Percentiles rank a stretch among this genome's conserved stretches.
phyloP scores from a whole-genome alignment of 1,139 yeast species.

The Nakaseomyces uthaithaninus region DNA sequence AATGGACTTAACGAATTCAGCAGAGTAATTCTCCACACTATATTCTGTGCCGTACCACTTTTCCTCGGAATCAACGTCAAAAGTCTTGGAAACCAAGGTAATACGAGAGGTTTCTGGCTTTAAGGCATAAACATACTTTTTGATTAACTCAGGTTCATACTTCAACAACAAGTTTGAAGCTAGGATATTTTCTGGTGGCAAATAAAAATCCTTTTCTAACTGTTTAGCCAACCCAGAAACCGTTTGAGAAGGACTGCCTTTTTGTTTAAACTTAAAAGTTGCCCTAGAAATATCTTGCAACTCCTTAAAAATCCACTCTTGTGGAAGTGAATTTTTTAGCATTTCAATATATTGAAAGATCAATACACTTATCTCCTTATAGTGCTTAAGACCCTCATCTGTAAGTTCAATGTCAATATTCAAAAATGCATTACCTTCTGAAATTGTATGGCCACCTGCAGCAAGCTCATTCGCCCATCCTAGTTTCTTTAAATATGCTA shows the following conservation, averaged over 20 bases:
- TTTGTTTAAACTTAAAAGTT: constrained; percentile 60
- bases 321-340: constrained; percentile 48
- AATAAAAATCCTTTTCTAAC: constrained; percentile 39
- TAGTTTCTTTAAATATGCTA: constrained; percentile 55
- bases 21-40: constrained; percentile 40
- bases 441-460: constrained; percentile 64
- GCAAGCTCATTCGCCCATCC: constrained; percentile 79
- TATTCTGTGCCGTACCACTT: constrained; percentile 91
- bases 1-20: constrained; percentile 35
- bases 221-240: constrained; percentile 43
- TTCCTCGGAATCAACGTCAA: constrained; percentile 43
- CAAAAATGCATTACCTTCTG: constrained; percentile 62
- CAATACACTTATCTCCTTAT: constrained; percentile 49
- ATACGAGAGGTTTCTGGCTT: constrained; percentile 54
- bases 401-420: constrained; percentile 68
- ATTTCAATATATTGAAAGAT: constrained; percentile 68
- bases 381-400: constrained; percentile 55
- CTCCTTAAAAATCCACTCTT: constrained; percentile 47
- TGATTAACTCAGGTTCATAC: constrained; percentile 49
- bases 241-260: constrained; percentile 53
- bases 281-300: constrained; percentile 40
- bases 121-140: constrained; percentile 44
- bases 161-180: constrained; percentile 50
- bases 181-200: constrained; percentile 60
- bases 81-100: constrained; percentile 46